These are phyloP conservation scores for Saccharomyces hybrid DNA, from an alignment of 1,139 yeast genomes.

Conservation along the genomic window DNA sequence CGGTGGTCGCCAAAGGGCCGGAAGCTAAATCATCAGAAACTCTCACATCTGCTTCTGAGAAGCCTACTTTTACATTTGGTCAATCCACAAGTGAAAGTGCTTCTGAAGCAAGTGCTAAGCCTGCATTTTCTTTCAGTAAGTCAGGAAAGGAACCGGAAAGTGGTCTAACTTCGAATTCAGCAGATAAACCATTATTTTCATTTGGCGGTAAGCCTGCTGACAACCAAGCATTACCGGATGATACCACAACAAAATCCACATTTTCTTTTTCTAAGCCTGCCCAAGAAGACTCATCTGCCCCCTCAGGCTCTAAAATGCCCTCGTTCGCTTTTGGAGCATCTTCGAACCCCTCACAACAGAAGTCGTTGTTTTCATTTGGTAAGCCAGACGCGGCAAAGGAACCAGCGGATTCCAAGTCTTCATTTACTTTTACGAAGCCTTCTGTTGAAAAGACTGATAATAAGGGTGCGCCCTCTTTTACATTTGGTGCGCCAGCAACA, in stretches of 20 bases:
- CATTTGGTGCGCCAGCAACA: slow-evolving; percentile 1
- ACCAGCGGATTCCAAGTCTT: not conserved
- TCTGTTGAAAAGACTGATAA: not conserved
- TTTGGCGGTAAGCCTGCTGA: not conserved
- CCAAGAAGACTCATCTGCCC: slow-evolving; percentile 1
- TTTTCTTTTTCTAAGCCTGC: slow-evolving; percentile 11
- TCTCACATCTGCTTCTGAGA: not conserved
- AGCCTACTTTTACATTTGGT: slow-evolving; percentile 7
- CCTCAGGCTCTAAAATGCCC: slow-evolving; percentile 2
- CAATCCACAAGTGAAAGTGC: not conserved
- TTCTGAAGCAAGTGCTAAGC: not conserved
- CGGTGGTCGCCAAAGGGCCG: not conserved
- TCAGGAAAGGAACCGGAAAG: not conserved
- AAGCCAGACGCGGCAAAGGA: not conserved
- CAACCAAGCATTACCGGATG: not conserved
- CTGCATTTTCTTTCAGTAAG: not conserved
- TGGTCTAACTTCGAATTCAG: not conserved
- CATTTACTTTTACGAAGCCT: not conserved
- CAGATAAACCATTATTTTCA: slow-evolving; percentile 1
- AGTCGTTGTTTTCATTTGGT: slow-evolving; percentile 7
- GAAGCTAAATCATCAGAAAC: not conserved
- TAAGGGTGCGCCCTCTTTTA: slow-evolving; percentile 1
- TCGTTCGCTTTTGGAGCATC: slow-evolving; percentile 10
- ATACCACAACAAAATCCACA: slow-evolving; percentile 6
- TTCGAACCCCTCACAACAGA: not conserved